Conservation (phyloP, 176 grass and related monocot genomes). For the Thalia dealbata region DNA sequence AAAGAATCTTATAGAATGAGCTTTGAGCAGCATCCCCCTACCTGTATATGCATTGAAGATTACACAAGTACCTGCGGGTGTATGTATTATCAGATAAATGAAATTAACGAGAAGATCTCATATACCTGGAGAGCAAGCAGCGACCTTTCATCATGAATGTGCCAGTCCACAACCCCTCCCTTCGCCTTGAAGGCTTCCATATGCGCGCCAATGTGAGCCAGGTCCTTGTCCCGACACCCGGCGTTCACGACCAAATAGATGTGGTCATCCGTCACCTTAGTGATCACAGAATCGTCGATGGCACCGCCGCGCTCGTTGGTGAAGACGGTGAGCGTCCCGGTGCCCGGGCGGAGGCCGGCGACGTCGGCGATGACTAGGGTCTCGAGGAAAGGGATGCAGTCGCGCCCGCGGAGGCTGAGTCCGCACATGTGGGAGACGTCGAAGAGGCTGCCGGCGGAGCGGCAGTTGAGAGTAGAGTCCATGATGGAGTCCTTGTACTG, state of each 20-base stretch:
- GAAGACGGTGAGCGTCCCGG: constrained; percentile 81
- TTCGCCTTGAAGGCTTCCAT: constrained; percentile 75
- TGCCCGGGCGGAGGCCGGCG: constrained; percentile 55
- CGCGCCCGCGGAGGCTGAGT: constrained; percentile 66
- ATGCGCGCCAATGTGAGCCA: constrained; percentile 76
- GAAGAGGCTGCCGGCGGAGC: constrained; percentile 69
- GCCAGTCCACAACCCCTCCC: constrained; percentile 68
- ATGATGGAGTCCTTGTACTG: constrained; percentile 99
- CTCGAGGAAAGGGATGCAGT: constrained; percentile 75
- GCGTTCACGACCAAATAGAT: constrained; percentile 96
- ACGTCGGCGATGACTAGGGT: constrained; percentile 85
- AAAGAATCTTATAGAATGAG: not conserved
- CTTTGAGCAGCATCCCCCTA: not conserved
- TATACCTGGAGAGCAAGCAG: constrained; percentile 83
- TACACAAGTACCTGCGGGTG: not conserved
- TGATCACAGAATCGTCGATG: constrained; percentile 87
- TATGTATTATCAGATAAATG: not conserved
- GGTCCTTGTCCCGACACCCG: constrained; percentile 88
- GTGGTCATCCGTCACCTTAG: constrained; percentile 76
- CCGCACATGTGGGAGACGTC: constrained; percentile 99
- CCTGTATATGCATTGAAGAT: not conserved
- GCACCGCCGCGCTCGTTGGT: constrained; percentile 81
- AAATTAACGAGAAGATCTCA: not conserved
- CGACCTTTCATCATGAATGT: constrained; percentile 89
- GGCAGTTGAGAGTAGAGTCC: constrained; percentile 96